Conservation (phyloP, 192 early-diverging fungal species). For the Chytriomyces confervae region DNA sequence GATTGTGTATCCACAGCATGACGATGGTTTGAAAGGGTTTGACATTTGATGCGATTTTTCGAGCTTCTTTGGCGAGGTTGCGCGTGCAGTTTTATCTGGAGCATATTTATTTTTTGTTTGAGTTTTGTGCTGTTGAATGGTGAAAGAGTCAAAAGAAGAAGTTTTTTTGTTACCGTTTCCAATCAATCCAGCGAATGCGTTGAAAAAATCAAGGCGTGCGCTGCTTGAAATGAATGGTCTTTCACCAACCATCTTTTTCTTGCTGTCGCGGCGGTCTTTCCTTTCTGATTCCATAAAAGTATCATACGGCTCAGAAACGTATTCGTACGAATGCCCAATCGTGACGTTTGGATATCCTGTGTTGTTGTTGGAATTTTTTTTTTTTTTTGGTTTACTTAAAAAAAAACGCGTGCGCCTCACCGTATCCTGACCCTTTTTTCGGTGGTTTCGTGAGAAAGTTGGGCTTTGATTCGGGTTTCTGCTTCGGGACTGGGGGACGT, state of each 20-base stretch:
- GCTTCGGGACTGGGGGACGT: slow-evolving; percentile 26
- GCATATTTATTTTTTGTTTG: neutral
- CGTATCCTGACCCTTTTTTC: slow-evolving; percentile 62
- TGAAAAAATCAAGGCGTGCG: slow-evolving; percentile 54
- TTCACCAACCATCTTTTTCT: slow-evolving; percentile 53
- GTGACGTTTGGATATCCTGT: slow-evolving; percentile 55
- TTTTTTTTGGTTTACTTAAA: too few relatives aligned
- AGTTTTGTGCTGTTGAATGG: neutral
- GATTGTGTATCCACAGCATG: slow-evolving; percentile 57
- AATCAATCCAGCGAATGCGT: slow-evolving; percentile 48
- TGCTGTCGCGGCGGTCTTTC: slow-evolving; percentile 45
- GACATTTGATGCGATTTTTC: slow-evolving; percentile 1
- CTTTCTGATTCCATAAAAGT: slow-evolving; percentile 33
- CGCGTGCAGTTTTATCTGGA: slow-evolving; percentile 15
- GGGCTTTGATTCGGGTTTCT: slow-evolving; percentile 44
- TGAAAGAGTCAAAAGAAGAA: neutral
- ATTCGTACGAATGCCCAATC: slow-evolving; percentile 60
- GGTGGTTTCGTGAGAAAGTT: slow-evolving; percentile 61
- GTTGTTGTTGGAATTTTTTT: neutral
- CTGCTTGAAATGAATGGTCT: slow-evolving; percentile 51
- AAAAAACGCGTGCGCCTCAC: slow-evolving; percentile 20
- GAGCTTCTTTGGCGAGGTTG: neutral
- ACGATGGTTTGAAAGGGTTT: slow-evolving; percentile 58
- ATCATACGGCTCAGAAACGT: slow-evolving; percentile 58
- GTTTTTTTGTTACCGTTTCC: neutral